phyloP scores from a whole-genome alignment of 2,329 filamentous ascomycete genomes.

The Neonectria neomacrospora region DNA sequence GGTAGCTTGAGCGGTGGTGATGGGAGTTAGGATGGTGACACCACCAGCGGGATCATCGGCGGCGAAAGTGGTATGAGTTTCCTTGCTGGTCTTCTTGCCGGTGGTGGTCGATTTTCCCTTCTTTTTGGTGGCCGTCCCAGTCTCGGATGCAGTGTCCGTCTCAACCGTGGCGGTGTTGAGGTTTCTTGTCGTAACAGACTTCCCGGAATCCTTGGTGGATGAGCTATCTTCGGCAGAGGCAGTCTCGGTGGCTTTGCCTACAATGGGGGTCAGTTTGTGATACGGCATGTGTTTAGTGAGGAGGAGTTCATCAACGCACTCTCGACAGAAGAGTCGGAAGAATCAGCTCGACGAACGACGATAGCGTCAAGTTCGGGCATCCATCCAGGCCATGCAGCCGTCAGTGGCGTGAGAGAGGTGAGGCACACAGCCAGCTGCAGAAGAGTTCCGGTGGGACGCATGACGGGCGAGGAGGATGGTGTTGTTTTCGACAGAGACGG shows the following conservation, averaged over 20 bases:
- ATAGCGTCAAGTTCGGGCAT: conserved; percentile 64
- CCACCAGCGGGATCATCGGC: conserved; percentile 60
- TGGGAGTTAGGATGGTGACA: conserved; percentile 65
- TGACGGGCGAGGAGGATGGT: conserved; percentile 44
- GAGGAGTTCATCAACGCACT: conserved; percentile 18
- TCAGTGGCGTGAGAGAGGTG: conserved; percentile 60
- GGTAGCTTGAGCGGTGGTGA: conserved; percentile 54
- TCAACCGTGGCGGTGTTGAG: conserved; percentile 30
- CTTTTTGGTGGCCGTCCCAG: conserved; percentile 36
- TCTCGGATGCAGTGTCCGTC: conserved; percentile 27
- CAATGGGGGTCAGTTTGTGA: not conserved
- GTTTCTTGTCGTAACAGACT: conserved; percentile 46
- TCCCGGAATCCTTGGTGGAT: conserved; percentile 40
- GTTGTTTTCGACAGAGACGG: conserved; percentile 12
- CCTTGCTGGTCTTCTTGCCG: conserved; percentile 37
- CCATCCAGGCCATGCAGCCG: conserved; percentile 68
- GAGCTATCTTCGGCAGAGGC: not conserved
- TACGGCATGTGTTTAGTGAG: conserved; percentile 19
- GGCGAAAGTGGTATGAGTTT: conserved; percentile 56
- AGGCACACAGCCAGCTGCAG: conserved; percentile 63
- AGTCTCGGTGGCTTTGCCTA: conserved; percentile 13
- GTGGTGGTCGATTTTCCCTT: conserved; percentile 39
- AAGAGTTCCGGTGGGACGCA: conserved; percentile 62
- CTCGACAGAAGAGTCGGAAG: conserved; percentile 26
- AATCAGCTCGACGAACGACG: conserved; percentile 60